phyloP scores from a whole-genome alignment of 208 protist species.

The Trypanosoma rangeli region DNA sequence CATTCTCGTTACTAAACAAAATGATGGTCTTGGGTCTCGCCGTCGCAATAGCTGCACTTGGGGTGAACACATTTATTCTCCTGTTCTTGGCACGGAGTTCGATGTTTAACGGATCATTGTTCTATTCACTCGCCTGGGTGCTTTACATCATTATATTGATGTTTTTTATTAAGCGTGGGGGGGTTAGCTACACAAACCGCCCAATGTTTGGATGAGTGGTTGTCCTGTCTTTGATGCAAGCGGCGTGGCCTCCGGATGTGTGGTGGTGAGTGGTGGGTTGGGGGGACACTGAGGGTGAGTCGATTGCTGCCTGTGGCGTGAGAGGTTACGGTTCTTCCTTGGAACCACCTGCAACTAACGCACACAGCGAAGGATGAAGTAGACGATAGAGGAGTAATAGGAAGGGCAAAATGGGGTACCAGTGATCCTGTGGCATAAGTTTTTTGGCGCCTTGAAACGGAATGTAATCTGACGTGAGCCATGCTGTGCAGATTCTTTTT shows the following conservation, averaged over 20 bases:
- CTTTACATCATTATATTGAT: slow-evolving; percentile 43
- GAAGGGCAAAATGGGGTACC: neutral
- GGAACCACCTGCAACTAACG: neutral
- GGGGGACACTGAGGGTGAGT: neutral
- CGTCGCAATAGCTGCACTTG: slow-evolving; percentile 34
- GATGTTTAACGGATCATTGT: slow-evolving; percentile 32
- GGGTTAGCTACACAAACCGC: slow-evolving; percentile 68
- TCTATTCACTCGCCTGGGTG: slow-evolving; percentile 36
- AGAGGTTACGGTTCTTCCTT: neutral
- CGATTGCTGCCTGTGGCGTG: neutral
- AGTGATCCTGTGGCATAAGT: neutral
- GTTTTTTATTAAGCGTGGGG: slow-evolving; percentile 47
- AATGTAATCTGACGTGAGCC: too few species aligned
- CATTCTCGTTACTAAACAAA: slow-evolving; percentile 62
- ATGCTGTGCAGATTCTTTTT: too few species aligned
- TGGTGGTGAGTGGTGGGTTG: neutral
- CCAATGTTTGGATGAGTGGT: slow-evolving; percentile 39
- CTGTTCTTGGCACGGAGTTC: slow-evolving; percentile 21
- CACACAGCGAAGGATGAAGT: neutral
- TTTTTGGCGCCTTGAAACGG: neutral
- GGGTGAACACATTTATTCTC: slow-evolving; percentile 38
- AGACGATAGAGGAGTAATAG: neutral
- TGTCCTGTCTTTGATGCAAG: neutral
- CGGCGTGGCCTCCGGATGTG: neutral
- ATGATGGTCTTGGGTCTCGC: slow-evolving; percentile 54